Evolutionary conservation across 2,329 filamentous ascomycete species (phyloP).

Genomic region (Cryoendolithus antarcticus): DNA sequence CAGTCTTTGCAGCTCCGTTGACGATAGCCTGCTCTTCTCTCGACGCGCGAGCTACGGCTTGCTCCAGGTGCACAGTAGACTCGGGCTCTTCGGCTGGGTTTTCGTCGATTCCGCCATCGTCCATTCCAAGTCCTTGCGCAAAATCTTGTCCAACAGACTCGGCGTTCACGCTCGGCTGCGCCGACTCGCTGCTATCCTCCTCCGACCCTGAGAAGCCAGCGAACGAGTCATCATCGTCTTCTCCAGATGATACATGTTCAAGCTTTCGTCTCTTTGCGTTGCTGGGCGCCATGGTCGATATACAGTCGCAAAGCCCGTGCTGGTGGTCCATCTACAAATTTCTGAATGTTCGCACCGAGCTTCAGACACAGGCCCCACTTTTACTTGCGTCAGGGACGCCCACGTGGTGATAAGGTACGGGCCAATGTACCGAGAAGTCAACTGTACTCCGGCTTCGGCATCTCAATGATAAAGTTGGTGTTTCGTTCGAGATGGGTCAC

Average conservation of each 20-base stretch:
- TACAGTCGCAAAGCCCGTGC: neutral
- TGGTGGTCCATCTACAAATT: constrained; percentile 5
- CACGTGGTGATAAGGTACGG: constrained; percentile 1
- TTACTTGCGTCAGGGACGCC: no score
- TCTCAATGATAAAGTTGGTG: no score
- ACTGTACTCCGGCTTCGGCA: no score
- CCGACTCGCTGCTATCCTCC: neutral
- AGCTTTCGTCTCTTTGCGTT: constrained; percentile 23
- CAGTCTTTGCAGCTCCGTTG: no score
- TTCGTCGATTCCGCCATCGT: no score
- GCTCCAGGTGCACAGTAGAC: no score
- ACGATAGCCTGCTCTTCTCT: no score
- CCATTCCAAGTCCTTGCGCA: neutral
- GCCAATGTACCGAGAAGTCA: no score
- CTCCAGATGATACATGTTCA: constrained; percentile 19
- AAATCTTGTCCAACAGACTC: neutral
- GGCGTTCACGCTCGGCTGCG: neutral
- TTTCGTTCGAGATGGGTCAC: no score
- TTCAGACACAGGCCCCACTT: neutral
- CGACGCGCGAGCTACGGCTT: no score
- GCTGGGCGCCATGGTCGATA: constrained; percentile 18
- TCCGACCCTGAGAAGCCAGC: constrained; percentile 16
- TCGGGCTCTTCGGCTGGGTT: no score
- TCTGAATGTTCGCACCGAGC: constrained; percentile 5
- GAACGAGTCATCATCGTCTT: constrained; percentile 20